A percentile compares a stretch with the other conserved stretches of the same genome.
Conservation (phyloP, 169 alveolate genomes). For the Eimeria sp. region DNA sequence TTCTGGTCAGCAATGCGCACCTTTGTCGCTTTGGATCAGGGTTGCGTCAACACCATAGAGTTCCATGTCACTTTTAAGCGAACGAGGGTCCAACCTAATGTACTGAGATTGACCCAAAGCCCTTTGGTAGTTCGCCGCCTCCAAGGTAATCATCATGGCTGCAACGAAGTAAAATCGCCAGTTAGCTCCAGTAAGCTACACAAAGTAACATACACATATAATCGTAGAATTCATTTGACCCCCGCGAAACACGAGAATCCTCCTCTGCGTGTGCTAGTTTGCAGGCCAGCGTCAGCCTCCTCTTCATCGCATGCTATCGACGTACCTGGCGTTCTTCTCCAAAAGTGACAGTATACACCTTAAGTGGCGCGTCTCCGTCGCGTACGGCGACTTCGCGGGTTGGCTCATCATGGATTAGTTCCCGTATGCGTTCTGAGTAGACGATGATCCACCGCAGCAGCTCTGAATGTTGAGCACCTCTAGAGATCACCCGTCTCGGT, state of each 20-base stretch:
- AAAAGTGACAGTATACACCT: constrained; percentile 58
- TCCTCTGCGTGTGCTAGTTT: not conserved
- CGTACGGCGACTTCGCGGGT: constrained; percentile 67
- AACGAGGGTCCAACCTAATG: constrained; percentile 53
- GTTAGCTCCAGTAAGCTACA: constrained; percentile 52
- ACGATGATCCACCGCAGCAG: constrained; percentile 65
- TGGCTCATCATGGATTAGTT: constrained; percentile 33
- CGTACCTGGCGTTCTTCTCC: constrained; percentile 53
- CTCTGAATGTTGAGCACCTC: constrained; percentile 70
- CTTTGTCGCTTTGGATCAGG: constrained; percentile 55
- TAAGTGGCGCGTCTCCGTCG: constrained; percentile 55
- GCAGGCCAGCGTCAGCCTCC: not conserved
- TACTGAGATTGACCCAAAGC: constrained; percentile 66
- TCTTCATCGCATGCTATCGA: not conserved
- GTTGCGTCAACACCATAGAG: constrained; percentile 66
- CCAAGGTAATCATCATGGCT: constrained; percentile 75
- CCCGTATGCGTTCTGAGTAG: constrained; percentile 56
- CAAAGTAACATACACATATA: not conserved
- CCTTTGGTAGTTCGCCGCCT: constrained; percentile 68
- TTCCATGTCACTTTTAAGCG: constrained; percentile 40
- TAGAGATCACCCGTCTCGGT: constrained; percentile 32
- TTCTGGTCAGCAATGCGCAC: not conserved
- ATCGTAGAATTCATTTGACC: not conserved
- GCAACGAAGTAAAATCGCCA: constrained; percentile 71
- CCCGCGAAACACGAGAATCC: not conserved